Evolutionary conservation across 2,329 filamentous ascomycete genomes (phyloP).

Genomic region (Coleophoma cylindrospora): DNA sequence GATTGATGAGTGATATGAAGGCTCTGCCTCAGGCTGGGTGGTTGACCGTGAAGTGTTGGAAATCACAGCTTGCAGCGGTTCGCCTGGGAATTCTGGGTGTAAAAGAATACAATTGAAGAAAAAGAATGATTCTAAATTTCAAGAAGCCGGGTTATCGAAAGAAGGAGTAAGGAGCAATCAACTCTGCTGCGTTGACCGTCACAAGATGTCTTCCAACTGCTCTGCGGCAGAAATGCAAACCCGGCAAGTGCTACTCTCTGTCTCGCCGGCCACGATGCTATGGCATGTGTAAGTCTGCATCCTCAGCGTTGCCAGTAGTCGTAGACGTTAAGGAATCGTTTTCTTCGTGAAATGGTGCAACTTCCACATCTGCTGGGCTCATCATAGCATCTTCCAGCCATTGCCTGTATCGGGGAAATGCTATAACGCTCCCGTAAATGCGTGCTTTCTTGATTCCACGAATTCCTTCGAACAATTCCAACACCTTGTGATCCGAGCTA

Average conservation of each 20-base stretch:
- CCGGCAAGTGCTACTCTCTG: not conserved
- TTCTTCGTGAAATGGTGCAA: slow-evolving; percentile 8
- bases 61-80: too few species aligned
- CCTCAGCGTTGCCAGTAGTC: slow-evolving; percentile 1
- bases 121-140: too few species aligned
- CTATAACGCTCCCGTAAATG: slow-evolving; percentile 27
- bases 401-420: slow-evolving; percentile 20
- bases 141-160: too few species aligned
- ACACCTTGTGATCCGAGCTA: slow-evolving; percentile 33
- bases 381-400: slow-evolving; percentile 22
- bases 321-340: slow-evolving; percentile 12
- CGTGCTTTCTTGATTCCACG: slow-evolving; percentile 37
- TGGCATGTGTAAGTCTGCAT: slow-evolving; percentile 4
- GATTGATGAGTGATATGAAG: too few species aligned
- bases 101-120: too few species aligned
- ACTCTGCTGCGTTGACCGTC: too few species aligned
- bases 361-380: slow-evolving; percentile 5
- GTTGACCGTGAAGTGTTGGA: too few species aligned
- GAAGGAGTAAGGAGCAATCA: too few species aligned
- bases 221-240: too few species aligned
- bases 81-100: too few species aligned
- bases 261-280: slow-evolving; percentile 14
- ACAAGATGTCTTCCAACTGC: too few species aligned
- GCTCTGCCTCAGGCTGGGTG: too few species aligned
- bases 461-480: slow-evolving; percentile 39